Base-by-base conservation (phyloP, 257 asterid genomes). In the Eucommia ulmoides region DNA sequence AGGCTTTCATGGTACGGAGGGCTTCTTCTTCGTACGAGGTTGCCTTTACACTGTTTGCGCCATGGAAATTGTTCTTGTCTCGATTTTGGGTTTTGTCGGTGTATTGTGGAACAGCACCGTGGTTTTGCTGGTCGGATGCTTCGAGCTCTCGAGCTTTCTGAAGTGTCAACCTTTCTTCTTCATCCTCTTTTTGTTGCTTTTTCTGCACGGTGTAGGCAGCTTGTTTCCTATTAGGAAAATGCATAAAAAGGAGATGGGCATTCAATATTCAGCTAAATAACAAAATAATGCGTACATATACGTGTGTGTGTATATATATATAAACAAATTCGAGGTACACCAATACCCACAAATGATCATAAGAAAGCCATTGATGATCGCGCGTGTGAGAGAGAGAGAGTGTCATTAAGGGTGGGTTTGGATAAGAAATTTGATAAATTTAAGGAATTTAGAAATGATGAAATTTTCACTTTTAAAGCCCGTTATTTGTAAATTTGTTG, bases 11-110 rank as follows among this genome's bases (percentile, higher is more conserved):
- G 47, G 94, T 86, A 14, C 96, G 91, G 10, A 85, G 77, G 0
- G 98, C 96, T 74, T 91, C 98, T 67, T 78, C 98, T 69, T 89
- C 96, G 20, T 71, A 91, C 12, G 91, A 80, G 45, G 97, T 88
- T 29, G 94, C 54, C 55, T 83, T 85, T 49, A 86, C 98, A 50
- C 94, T 91, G 70, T 91, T 91, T 8, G 98, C 98, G 23, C 98
- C 96, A 17, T 91, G 94, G 66, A 91, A 91, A 25, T 86, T 88
- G 19, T 72, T 83, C 62, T 82, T 91, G 77, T 81, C 92, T 23
- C 61, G 69, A 62, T 41, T 70, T 74, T 71, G 62, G 65, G 59
- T 84, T 70, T 76, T 83, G 22, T 68, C 96, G 3, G 55, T 87
- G 73, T 78, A 80, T 53, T 87, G 93, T 20, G 96, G 96, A 2